Evolutionary conservation across 805 yeast genomes (phyloP).

Genomic region (Yarrowia sp.): DNA sequence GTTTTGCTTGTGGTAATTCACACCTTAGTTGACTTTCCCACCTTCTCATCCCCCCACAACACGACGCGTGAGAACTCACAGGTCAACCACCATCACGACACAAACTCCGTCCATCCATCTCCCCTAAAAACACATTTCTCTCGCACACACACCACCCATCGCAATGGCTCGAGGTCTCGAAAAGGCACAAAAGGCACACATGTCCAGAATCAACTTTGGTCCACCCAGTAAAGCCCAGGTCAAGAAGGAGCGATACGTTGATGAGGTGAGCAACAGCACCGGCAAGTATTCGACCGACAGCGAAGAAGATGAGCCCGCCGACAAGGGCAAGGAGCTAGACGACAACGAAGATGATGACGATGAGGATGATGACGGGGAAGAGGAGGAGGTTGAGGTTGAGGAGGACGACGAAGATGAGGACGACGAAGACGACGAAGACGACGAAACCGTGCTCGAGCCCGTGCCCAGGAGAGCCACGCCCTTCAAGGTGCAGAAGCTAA

Average conservation of each 20-base stretch:
- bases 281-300: conserved; percentile 7
- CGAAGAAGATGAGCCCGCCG: not conserved
- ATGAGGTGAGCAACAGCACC: too few relatives aligned
- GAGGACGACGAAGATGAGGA: not conserved
- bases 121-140: too few relatives aligned
- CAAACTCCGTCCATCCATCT: too few relatives aligned
- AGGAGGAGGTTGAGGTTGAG: too few relatives aligned
- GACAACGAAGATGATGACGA: not conserved
- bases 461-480: not conserved
- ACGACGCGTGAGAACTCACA: too few relatives aligned
- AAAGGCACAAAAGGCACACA: too few relatives aligned
- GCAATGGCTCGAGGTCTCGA: not conserved
- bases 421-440: not conserved
- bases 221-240: not conserved
- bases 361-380: not conserved
- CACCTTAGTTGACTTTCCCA: too few relatives aligned
- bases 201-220: not conserved
- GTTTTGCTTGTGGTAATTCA: too few relatives aligned
- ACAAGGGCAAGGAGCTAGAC: not conserved
- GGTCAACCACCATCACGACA: too few relatives aligned
- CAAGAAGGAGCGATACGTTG: not conserved
- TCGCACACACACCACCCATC: not conserved
- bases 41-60: too few relatives aligned
- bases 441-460: not conserved
- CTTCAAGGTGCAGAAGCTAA: not conserved